phyloP scores from a whole-genome alignment of 257 asterid genomes.

The Hygrophila difformis region DNA sequence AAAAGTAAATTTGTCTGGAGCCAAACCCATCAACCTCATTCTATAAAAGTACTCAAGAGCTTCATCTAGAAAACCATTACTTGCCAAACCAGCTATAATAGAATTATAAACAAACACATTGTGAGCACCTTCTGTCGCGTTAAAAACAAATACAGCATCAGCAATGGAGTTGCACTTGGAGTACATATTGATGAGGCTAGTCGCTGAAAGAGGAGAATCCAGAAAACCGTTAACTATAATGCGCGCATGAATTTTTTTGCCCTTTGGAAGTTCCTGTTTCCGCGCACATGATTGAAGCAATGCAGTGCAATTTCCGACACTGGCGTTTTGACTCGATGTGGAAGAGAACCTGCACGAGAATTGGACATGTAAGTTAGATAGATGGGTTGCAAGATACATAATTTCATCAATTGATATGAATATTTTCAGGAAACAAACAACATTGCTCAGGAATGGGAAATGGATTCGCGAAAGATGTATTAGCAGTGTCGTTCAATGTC shows the following conservation, averaged over 20 bases:
- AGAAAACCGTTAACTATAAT: slow-evolving; percentile 45
- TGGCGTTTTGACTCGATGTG: slow-evolving; percentile 12
- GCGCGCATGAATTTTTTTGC: slow-evolving; percentile 44
- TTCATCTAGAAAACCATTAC: slow-evolving; percentile 24
- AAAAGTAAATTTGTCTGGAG: slow-evolving; percentile 71
- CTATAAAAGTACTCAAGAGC: slow-evolving; percentile 35
- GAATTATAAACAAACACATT: slow-evolving; percentile 66
- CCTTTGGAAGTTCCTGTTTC: slow-evolving; percentile 33
- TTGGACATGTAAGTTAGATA: no score
- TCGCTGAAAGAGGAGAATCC: slow-evolving; percentile 50
- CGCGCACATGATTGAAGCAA: slow-evolving; percentile 64
- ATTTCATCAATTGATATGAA: no score
- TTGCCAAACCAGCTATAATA: slow-evolving; percentile 52
- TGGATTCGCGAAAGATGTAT: no score
- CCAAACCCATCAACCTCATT: slow-evolving; percentile 48
- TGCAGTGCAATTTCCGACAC: slow-evolving; percentile 32
- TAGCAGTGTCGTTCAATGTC: no score
- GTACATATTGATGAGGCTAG: slow-evolving; percentile 88
- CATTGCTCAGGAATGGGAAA: no score
- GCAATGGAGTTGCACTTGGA: slow-evolving; percentile 57
- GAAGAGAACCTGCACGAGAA: slow-evolving; percentile 29
- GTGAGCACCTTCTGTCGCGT: slow-evolving; percentile 29
- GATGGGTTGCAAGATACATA: no score
- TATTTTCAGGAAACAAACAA: no score
- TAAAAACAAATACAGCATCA: slow-evolving; percentile 51